Percentiles rank a stretch among this genome's conserved stretches.
Conservation (phyloP, 1,284 basidiomycete species). For the Leccinum pachyderme region DNA sequence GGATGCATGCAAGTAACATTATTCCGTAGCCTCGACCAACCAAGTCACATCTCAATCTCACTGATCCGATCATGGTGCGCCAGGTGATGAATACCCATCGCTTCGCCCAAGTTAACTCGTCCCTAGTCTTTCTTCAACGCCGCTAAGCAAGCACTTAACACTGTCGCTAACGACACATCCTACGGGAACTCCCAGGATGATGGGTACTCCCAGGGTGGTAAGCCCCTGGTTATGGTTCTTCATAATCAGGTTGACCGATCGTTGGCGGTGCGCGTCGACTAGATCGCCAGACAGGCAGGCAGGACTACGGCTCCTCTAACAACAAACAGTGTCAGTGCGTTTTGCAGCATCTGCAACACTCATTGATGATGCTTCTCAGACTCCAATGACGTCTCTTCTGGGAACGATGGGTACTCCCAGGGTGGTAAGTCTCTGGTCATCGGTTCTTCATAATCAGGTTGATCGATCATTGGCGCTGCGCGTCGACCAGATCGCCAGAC, state of each 20-base stretch:
- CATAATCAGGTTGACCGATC: no score
- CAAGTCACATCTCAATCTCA: constrained; percentile 1
- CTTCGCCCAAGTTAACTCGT: constrained; percentile 4
- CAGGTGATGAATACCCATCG: background rate
- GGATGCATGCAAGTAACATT: constrained; percentile 3
- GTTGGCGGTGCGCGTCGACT: no score
- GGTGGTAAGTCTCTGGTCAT: background rate
- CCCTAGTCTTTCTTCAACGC: constrained; percentile 64
- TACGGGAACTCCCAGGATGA: background rate
- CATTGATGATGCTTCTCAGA: no score
- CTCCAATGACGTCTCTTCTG: no score
- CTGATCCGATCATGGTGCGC: constrained; percentile 31
- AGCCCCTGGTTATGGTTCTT: no score
- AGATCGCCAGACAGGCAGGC: no score
- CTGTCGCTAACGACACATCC: constrained; percentile 38
- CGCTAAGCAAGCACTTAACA: constrained; percentile 52
- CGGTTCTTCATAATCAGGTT: no score
- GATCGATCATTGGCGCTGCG: no score
- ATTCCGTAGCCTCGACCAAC: constrained; percentile 10
- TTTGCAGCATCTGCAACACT: no score
- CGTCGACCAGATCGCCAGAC: no score
- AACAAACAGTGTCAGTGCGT: no score
- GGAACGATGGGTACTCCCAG: background rate
- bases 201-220: background rate
- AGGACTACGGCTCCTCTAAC: no score